These are phyloP conservation scores for Kluyveromyces marxianus DNA, from an alignment of 1,139 yeast species.

Conservation along the genomic window DNA sequence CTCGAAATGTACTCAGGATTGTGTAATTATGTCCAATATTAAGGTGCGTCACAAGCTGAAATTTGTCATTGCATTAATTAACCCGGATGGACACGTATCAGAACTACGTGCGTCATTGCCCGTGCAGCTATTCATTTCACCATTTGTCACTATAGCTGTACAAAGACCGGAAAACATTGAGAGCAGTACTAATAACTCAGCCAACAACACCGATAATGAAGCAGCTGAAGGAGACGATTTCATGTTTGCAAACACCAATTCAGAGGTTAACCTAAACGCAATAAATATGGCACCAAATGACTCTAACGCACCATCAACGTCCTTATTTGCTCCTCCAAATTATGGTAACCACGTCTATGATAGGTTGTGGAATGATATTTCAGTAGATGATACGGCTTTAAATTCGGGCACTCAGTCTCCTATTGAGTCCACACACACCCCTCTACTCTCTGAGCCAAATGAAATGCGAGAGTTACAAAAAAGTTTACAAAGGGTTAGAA, in stretches of 20 bases:
- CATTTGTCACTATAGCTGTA: slow-evolving; percentile 68
- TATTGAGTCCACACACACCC: slow-evolving; percentile 18
- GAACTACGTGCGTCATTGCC: slow-evolving; percentile 67
- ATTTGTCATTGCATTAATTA: slow-evolving; percentile 46
- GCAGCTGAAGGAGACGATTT: slow-evolving; percentile 28
- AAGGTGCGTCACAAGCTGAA: slow-evolving; percentile 57
- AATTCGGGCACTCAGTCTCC: slow-evolving; percentile 27
- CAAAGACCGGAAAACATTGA: slow-evolving; percentile 32
- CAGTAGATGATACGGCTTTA: slow-evolving; percentile 29
- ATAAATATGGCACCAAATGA: slow-evolving; percentile 9
- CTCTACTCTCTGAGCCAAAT: slow-evolving; percentile 23
- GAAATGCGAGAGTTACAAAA: slow-evolving; percentile 37
- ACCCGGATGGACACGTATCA: slow-evolving; percentile 57
- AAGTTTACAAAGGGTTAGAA: slow-evolving; percentile 45
- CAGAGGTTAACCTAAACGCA: slow-evolving; percentile 19
- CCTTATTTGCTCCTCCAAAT: slow-evolving; percentile 71
- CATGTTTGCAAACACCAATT: slow-evolving; percentile 28
- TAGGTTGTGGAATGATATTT: slow-evolving; percentile 55
- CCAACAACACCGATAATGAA: slow-evolving; percentile 12
- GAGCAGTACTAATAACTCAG: slow-evolving; percentile 15
- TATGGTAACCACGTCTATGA: slow-evolving; percentile 84
- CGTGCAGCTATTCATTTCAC: slow-evolving; percentile 53
- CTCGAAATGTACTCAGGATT: slow-evolving; percentile 76
- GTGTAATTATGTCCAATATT: slow-evolving; percentile 49
- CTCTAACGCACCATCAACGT: slow-evolving; percentile 14